These are phyloP conservation scores for Colletotrichum sp. DNA, from an alignment of 2,329 filamentous ascomycete species.

Conservation along the genomic window DNA sequence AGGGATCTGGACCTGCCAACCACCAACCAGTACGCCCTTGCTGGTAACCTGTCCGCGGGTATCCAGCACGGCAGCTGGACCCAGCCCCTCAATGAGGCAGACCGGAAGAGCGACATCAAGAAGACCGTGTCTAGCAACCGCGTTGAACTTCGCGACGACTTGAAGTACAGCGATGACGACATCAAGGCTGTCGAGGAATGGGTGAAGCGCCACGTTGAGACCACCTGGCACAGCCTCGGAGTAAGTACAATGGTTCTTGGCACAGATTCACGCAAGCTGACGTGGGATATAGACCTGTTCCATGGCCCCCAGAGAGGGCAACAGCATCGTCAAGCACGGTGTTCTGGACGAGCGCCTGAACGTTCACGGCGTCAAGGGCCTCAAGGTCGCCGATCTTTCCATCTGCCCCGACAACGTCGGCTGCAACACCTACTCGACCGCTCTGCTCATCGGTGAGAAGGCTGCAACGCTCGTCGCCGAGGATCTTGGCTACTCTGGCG, in stretches of 20 bases:
- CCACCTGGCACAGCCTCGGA: slow-evolving; percentile 72
- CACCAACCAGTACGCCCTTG: slow-evolving; percentile 77
- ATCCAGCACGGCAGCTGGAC: slow-evolving; percentile 79
- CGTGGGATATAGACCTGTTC: slow-evolving; percentile 62
- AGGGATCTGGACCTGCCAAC: slow-evolving; percentile 77
- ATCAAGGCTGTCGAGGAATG: slow-evolving; percentile 72
- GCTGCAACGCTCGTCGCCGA: slow-evolving; percentile 72
- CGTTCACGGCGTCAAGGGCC: slow-evolving; percentile 76
- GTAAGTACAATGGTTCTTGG: slow-evolving; percentile 34
- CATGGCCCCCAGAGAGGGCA: slow-evolving; percentile 78
- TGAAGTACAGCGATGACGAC: slow-evolving; percentile 69
- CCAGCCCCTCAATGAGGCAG: slow-evolving; percentile 58
- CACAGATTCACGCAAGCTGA: neutral
- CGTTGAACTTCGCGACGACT: slow-evolving; percentile 63
- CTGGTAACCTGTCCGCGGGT: slow-evolving; percentile 72
- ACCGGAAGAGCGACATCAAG: slow-evolving; percentile 49
- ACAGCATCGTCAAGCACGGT: slow-evolving; percentile 81
- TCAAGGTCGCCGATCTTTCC: slow-evolving; percentile 78
- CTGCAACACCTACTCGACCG: slow-evolving; percentile 72
- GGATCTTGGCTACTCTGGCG: slow-evolving; percentile 76
- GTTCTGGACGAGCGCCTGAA: slow-evolving; percentile 80
- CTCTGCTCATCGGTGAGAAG: slow-evolving; percentile 79
- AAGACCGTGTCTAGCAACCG: slow-evolving; percentile 67
- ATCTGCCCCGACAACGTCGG: slow-evolving; percentile 83
- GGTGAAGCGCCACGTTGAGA: slow-evolving; percentile 76